phyloP scores from a whole-genome alignment of 2,329 filamentous ascomycete genomes.

The Diaporthe citriasiana region DNA sequence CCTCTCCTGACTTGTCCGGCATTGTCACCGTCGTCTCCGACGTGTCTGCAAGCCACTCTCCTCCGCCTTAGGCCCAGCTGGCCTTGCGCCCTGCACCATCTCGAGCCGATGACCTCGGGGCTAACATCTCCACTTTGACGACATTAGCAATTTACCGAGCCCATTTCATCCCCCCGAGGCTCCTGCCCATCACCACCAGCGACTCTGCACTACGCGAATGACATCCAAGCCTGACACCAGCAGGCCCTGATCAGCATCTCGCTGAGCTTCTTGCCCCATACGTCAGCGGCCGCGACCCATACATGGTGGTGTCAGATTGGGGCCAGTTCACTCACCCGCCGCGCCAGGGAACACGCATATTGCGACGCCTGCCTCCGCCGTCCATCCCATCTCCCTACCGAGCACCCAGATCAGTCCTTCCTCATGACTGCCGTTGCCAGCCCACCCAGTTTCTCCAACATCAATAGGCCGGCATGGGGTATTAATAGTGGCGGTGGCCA shows the following conservation, averaged over 20 bases:
- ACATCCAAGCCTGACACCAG: conserved; percentile 24
- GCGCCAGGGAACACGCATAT: conserved; percentile 34
- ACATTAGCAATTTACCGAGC: conserved; percentile 38
- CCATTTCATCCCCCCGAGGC: conserved; percentile 36
- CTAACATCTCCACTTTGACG: conserved; percentile 42
- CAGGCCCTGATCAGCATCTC: conserved; percentile 32
- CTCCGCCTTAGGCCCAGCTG: conserved; percentile 1
- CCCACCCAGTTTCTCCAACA: conserved; percentile 73
- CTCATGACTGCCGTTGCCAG: conserved; percentile 79
- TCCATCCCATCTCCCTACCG: conserved; percentile 40
- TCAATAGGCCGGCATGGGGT: conserved; percentile 76
- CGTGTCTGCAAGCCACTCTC: conserved; percentile 6
- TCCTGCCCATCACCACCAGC: conserved; percentile 25
- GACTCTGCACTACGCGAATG: conserved; percentile 34
- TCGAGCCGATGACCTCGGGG: conserved; percentile 40
- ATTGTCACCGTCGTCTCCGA: neutral
- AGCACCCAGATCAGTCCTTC: conserved; percentile 48
- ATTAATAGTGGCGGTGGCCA: conserved; percentile 65
- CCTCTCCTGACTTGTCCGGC: conserved; percentile 5
- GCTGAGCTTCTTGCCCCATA: conserved; percentile 43
- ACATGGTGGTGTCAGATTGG: conserved; percentile 48
- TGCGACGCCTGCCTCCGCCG: conserved; percentile 46
- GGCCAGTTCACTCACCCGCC: conserved; percentile 38
- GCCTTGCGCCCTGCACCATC: conserved; percentile 21
- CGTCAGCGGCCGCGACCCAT: conserved; percentile 36